phyloP scores from a whole-genome alignment of 306 rosid species.

The Fagus crenata region DNA sequence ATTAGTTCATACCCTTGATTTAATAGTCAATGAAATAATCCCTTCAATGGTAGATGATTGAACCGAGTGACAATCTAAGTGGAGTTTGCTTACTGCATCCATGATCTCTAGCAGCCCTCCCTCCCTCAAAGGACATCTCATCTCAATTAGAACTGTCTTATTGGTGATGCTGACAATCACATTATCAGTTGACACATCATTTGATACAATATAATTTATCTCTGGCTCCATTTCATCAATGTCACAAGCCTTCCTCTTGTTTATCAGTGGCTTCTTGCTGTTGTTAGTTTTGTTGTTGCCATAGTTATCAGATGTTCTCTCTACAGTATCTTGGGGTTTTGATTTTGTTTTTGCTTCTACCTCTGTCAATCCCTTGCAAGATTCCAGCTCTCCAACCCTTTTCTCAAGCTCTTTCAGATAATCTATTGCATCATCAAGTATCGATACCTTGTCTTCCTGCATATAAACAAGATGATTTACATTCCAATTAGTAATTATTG shows the following conservation, averaged over 20 bases:
- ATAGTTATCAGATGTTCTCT: slow-evolving; percentile 65
- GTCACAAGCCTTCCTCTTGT: slow-evolving; percentile 72
- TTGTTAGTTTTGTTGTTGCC: slow-evolving; percentile 46
- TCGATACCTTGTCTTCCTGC: slow-evolving; percentile 84
- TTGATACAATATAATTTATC: slow-evolving; percentile 29
- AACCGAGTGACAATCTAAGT: slow-evolving; percentile 65
- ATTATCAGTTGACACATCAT: slow-evolving; percentile 35
- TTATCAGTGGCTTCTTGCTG: slow-evolving; percentile 44
- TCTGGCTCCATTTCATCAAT: slow-evolving; percentile 45
- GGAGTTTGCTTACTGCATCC: slow-evolving; percentile 56
- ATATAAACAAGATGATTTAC: slow-evolving; percentile 18
- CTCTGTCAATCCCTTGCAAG: slow-evolving; percentile 35
- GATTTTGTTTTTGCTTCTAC: slow-evolving; percentile 45
- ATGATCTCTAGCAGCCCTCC: slow-evolving; percentile 63
- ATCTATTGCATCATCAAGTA: slow-evolving; percentile 74
- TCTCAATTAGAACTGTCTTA: slow-evolving; percentile 53
- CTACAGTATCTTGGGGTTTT: slow-evolving; percentile 52
- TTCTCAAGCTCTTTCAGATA: slow-evolving; percentile 71
- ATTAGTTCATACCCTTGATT: slow-evolving; percentile 56
- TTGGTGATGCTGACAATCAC: slow-evolving; percentile 43
- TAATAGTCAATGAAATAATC: slow-evolving; percentile 52
- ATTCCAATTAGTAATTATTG: not conserved
- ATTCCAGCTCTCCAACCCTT: slow-evolving; percentile 68
- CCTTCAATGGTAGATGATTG: slow-evolving; percentile 70
- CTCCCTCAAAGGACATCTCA: slow-evolving; percentile 55